Evolutionary conservation across 2,329 filamentous ascomycete genomes (phyloP), one percentile per base, ranked within the genome.

Genomic region (Diaporthe ampelina): DNA sequence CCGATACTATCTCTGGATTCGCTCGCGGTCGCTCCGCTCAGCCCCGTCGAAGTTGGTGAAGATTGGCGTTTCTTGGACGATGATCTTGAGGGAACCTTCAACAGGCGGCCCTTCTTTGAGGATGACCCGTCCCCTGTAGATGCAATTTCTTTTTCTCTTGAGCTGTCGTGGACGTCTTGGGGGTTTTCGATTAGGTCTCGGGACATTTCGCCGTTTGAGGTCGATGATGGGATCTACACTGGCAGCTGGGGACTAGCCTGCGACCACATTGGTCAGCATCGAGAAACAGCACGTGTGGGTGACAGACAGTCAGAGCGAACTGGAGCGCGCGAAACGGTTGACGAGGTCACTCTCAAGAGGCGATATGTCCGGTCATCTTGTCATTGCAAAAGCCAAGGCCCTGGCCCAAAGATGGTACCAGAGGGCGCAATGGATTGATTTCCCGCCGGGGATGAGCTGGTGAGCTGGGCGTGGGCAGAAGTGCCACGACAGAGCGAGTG

Each of bases 1-100:
- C 89, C 88, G 78, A 91, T 90, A 81, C 90, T 93, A 79, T 91
- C 91, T 81, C 88, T 85, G 73, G 88, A 85, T 78, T 92, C 90
- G 82, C 85, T 88, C 73, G 87, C 88, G 70, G 90, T 91, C 61
- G 86, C 88, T 79, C 90, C 90, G 82, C 89, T 91, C 76, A 92
- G 82, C 67, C 88, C 90, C 56, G 90, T 91, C 58, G 88, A 86
- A 73, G 89, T 90, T 72, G 89, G 87, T 58, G 89, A 91, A 76
- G 89, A 85, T 81, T 92, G 88, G 79, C 89, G 86, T 81, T 88
- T 88, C 77, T 89, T 90, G 45, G 90, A 92, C 57, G 91, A 92
- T 61, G 90, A 91, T 83, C 89, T 87, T 57, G 90, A 91, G 21
- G 90, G 90, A 54, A 91, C 88, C 82, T 89, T 86, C 54, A 92